A percentile compares a stretch with the other conserved stretches of the same genome.
Conservation (phyloP, 2,329 filamentous ascomycete genomes). For the Fusarium napiforme region DNA sequence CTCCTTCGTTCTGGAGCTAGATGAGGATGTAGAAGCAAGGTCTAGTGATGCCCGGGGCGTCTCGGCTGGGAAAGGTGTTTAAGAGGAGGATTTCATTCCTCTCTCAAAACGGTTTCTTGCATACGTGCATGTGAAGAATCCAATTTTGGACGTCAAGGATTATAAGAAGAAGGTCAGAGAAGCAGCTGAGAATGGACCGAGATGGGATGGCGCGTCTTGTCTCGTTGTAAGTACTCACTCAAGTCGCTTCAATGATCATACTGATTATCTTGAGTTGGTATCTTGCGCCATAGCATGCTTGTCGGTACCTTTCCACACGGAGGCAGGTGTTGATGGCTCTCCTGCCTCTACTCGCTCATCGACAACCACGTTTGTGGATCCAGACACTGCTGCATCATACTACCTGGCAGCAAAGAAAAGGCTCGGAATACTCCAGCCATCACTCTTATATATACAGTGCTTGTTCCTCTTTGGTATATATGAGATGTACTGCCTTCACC, state of each 20-base stretch:
- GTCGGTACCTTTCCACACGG: neutral
- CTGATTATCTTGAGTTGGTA: neutral
- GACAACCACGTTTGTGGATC: neutral
- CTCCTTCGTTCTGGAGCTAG: neutral
- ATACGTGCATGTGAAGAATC: neutral
- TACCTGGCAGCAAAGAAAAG: neutral
- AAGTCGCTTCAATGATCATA: accelerated
- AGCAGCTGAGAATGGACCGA: neutral
- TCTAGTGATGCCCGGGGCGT: accelerated
- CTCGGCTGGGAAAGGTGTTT: neutral
- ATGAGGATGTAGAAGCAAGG: neutral
- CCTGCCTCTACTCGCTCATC: neutral
- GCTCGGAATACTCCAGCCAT: neutral
- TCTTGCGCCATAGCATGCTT: neutral
- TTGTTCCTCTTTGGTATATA: neutral
- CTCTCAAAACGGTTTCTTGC: neutral
- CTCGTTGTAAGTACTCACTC: neutral
- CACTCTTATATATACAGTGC: neutral
- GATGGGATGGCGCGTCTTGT: neutral
- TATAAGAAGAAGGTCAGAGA: neutral
- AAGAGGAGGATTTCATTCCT: neutral
- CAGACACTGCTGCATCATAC: neutral
- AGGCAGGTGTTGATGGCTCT: neutral
- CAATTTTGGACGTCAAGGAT: neutral
- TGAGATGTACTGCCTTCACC: neutral